Evolutionary conservation across 2,329 filamentous ascomycete species (phyloP), one percentile per base, ranked within the genome.

Genomic region (Diplodia intermedia): DNA sequence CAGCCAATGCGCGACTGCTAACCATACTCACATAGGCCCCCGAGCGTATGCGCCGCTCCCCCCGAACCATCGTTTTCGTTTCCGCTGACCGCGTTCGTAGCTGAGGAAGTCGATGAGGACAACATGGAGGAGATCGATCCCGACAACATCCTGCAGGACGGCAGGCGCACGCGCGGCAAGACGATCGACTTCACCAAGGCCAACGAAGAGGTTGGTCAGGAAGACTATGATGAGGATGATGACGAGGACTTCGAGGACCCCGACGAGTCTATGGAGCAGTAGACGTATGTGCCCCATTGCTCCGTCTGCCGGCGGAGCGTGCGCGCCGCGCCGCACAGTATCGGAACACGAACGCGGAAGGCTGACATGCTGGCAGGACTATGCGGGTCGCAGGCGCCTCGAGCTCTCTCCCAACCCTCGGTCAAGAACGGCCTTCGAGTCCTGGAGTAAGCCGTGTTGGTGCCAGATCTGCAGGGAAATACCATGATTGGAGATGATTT

Each of bases 121-220:
- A 91, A 91, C 80, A 88, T 97, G 85, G 92, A 96, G 78, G 94
- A 94, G 82, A 97, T 99, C 79, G 92, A 97, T 78, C 84, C 88
- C 68, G 87, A 88, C 79, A 98, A 98, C 86, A 97, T 98, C 79
- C 89, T 98, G 77, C 79, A 83, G 69, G 86, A 85, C 71, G 90
- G 90, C 71, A 88, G 90, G 75, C 94, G 95, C 80, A 98, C 94
- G 71, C 94, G 94, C 76, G 94, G 94, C 77, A 92, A 92, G 81
- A 86, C 89, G 76, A 97, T 98, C 79, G 92, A 98, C 85, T 98
- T 92, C 82, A 91, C 91, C 75, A 93, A 97, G 84, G 94, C 94
- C 23, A 93, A 92, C 31, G 86, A 91, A 81, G 89, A 97, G 80
- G 87, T 91, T 74, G 88, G 87, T 56, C 87, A 89, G n/a, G 89